These are phyloP conservation scores for Comarum palustre DNA, from an alignment of 306 rosid species.

Conservation along the genomic window DNA sequence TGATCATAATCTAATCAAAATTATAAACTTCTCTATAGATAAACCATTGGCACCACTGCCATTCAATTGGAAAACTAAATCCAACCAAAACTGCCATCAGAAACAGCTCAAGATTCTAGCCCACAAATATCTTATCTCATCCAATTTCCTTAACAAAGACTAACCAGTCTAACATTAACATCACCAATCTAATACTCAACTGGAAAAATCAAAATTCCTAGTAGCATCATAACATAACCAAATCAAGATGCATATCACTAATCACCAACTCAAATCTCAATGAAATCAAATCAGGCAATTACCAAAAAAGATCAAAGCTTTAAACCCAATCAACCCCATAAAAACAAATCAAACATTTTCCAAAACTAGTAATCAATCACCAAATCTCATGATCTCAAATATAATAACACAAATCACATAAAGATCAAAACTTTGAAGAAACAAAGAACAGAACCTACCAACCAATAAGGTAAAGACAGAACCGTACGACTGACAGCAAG, in stretches of 20 bases:
- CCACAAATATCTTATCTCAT: background rate
- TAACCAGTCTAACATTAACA: background rate
- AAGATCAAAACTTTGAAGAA: background rate
- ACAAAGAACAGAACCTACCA: slow-evolving; percentile 37
- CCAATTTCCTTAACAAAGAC: background rate
- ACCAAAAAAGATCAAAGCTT: background rate
- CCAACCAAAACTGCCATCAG: background rate
- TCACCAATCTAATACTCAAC: background rate
- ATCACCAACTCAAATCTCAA: background rate
- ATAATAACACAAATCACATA: background rate
- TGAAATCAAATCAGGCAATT: slow-evolving; percentile 6
- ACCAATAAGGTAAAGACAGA: slow-evolving; percentile 47
- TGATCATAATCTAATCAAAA: background rate
- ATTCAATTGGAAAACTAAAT: background rate
- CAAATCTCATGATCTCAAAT: background rate
- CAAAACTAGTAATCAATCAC: background rate
- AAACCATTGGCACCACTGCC: background rate
- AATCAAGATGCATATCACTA: background rate
- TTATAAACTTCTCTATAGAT: background rate
- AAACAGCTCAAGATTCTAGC: slow-evolving; percentile 8
- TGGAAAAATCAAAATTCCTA: background rate
- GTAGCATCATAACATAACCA: background rate
- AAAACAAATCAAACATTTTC: background rate
- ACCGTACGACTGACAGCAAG: slow-evolving; percentile 48
- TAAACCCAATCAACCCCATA: background rate